These are phyloP conservation scores for Phialemoniopsis sp. DNA, from an alignment of 2,329 filamentous ascomycete species.

Conservation along the genomic window DNA sequence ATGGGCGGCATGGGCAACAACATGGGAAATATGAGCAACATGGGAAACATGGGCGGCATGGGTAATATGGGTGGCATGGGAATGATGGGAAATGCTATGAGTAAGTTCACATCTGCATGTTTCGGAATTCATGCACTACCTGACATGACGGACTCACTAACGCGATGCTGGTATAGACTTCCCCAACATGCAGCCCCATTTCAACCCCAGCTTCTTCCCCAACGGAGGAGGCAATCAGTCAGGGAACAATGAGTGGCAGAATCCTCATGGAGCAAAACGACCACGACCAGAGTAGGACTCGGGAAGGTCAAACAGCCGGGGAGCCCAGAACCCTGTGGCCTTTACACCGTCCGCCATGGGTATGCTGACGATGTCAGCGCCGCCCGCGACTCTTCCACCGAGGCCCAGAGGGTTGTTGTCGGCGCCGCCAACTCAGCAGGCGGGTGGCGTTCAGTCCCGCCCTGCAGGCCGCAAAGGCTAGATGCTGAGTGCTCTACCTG, in stretches of 20 bases:
- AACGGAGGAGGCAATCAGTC: conserved; percentile 41
- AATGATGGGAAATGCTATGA: conserved; percentile 51
- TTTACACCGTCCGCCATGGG: neutral
- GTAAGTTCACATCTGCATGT: conserved; percentile 39
- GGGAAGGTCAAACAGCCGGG: neutral
- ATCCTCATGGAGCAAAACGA: conserved; percentile 77
- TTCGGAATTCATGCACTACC: too few relatives aligned
- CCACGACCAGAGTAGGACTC: conserved; percentile 63
- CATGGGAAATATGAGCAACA: conserved; percentile 41
- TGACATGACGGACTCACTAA: neutral
- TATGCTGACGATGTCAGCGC: too few relatives aligned
- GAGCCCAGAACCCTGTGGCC: too few relatives aligned
- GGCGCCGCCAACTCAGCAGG: too few relatives aligned
- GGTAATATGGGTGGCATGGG: conserved; percentile 37
- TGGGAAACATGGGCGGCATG: conserved; percentile 52
- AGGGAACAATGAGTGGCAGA: conserved; percentile 61
- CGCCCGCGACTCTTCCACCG: too few relatives aligned
- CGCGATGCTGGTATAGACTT: conserved; percentile 45
- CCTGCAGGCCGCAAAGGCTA: too few relatives aligned
- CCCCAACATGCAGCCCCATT: conserved; percentile 64
- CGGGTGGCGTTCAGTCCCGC: too few relatives aligned
- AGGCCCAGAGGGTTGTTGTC: too few relatives aligned
- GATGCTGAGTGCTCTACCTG: too few relatives aligned
- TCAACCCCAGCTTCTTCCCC: conserved; percentile 71
- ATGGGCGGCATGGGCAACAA: conserved; percentile 33